Conservation (phyloP, 345 rosid species). For the Euphorbia peplus region DNA sequence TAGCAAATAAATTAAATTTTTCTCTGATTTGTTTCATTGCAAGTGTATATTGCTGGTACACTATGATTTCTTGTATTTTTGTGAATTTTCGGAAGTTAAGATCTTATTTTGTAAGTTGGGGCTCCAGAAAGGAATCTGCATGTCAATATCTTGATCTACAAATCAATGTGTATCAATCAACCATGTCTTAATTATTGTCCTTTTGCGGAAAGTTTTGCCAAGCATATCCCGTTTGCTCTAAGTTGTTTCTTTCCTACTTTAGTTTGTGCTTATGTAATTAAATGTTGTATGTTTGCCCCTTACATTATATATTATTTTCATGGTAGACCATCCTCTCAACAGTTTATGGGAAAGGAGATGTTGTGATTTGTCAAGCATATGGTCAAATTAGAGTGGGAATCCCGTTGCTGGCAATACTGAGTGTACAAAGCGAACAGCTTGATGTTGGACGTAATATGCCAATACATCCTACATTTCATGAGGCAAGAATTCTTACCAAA, state of each 20-base stretch:
- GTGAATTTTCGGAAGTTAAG: not conserved
- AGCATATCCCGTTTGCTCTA: not conserved
- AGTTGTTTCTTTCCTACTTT: not conserved
- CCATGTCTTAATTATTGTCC: not conserved
- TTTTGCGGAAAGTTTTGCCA: not conserved
- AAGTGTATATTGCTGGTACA: not conserved
- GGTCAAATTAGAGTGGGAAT: conserved; percentile 59
- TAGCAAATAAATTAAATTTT: not conserved
- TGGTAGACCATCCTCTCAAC: conserved; percentile 66
- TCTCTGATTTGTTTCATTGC: not conserved
- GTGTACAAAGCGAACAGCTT: conserved; percentile 76
- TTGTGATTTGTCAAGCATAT: conserved; percentile 60
- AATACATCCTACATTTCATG: conserved; percentile 68
- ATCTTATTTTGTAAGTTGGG: not conserved
- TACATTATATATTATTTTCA: conserved; percentile 18
- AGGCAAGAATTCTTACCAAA: conserved; percentile 50
- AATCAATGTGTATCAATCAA: not conserved
- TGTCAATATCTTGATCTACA: not conserved
- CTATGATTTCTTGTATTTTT: not conserved
- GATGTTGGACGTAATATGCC: conserved; percentile 72
- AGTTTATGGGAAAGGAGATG: conserved; percentile 54
- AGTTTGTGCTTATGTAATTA: not conserved
- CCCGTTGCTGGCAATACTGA: conserved; percentile 62
- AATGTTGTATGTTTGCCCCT: conserved; percentile 11
- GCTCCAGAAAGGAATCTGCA: not conserved